Evolutionary conservation across 2,329 filamentous ascomycete genomes (phyloP).

Genomic region (Xenosphaeropsis pyriputrescens): DNA sequence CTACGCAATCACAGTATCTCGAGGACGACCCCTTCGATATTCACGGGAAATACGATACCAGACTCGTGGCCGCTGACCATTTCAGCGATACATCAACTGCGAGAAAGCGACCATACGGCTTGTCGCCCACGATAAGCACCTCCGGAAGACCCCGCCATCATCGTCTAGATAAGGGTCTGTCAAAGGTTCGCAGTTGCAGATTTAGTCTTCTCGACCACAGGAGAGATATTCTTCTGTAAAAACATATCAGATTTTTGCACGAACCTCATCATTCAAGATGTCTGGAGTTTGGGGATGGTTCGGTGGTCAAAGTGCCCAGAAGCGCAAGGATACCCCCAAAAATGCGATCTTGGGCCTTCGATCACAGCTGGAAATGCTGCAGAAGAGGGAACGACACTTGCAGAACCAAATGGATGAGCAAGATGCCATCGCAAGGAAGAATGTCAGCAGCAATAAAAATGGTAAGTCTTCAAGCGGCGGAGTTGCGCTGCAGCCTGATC

Average conservation of each 20-base stretch:
- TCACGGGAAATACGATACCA: too few species aligned
- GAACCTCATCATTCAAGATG: conserved; percentile 27
- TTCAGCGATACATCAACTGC: too few species aligned
- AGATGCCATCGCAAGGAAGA: conserved; percentile 75
- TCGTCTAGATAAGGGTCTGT: too few species aligned
- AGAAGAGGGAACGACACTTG: conserved; percentile 87
- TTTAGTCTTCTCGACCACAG: too few species aligned
- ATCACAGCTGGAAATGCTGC: conserved; percentile 88
- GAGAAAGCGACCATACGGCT: too few species aligned
- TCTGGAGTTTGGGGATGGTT: conserved; percentile 79
- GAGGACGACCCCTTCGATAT: too few species aligned
- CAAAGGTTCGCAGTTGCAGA: too few species aligned
- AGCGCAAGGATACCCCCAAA: conserved; percentile 88
- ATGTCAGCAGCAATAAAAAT: conserved; percentile 78
- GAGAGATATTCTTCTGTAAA: not conserved
- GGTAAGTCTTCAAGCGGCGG: conserved; percentile 40
- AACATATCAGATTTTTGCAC: not conserved
- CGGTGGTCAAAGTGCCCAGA: conserved; percentile 66
- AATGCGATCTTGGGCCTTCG: conserved; percentile 86
- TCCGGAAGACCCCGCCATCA: too few species aligned
- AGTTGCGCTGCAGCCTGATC: too few species aligned
- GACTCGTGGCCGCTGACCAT: too few species aligned
- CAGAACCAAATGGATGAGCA: conserved; percentile 90
- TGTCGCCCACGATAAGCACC: too few species aligned
- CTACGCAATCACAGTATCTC: not conserved